phyloP scores from a whole-genome alignment of 225 moss, liverwort and hornwort species.

The Pleurozium schreberi region DNA sequence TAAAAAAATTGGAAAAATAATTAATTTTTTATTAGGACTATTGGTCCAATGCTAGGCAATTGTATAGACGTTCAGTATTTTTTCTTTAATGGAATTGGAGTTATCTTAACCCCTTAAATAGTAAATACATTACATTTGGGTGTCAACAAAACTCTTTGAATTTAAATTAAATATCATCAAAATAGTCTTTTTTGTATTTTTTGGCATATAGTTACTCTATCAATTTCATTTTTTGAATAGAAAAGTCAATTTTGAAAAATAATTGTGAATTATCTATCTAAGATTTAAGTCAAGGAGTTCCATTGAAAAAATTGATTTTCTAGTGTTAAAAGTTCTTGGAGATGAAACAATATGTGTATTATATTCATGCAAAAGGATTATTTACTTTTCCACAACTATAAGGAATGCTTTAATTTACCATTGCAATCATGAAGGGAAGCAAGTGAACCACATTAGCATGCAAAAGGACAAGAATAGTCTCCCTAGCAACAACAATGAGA shows the following conservation, averaged over 20 bases:
- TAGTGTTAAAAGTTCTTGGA: not conserved
- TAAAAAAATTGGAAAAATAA: no score
- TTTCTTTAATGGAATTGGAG: not conserved
- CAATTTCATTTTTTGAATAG: not conserved
- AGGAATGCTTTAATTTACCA: not conserved
- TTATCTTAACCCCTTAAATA: not conserved
- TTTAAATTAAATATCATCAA: not conserved
- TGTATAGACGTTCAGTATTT: no score
- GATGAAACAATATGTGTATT: not conserved
- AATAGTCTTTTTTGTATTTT: not conserved
- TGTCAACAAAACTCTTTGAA: not conserved
- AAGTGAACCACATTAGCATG: not conserved
- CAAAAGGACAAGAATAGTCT: not conserved
- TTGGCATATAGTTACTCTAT: accelerated
- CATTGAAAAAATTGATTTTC: not conserved
- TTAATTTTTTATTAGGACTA: no score
- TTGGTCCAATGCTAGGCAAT: no score
- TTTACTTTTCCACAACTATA: not conserved
- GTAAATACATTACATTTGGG: not conserved
- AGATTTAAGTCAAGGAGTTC: not conserved
- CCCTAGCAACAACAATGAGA: not conserved
- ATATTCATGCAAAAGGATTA: not conserved
- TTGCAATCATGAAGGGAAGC: not conserved
- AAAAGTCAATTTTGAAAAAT: not conserved
- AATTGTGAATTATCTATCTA: not conserved